A percentile compares a stretch with the other conserved stretches of the same genome.
phyloP scores from a whole-genome alignment of 768 basidiomycete species.

The Trametes meyenii region DNA sequence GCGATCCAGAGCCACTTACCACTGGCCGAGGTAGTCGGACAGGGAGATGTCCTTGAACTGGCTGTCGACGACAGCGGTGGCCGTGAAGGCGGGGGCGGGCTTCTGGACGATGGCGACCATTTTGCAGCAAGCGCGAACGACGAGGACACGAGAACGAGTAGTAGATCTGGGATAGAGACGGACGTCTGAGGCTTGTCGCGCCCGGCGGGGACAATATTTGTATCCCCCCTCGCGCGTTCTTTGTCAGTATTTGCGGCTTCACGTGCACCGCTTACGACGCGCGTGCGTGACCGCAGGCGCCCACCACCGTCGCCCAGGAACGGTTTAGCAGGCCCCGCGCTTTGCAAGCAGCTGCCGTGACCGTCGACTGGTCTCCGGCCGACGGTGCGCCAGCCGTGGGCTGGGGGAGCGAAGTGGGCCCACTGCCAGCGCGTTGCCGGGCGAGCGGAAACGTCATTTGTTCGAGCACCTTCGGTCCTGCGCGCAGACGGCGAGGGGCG shows the following conservation, averaged over 20 bases:
- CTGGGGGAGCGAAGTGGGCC: background rate
- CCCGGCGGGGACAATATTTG: constrained; percentile 15
- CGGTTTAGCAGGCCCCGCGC: background rate
- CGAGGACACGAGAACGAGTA: background rate
- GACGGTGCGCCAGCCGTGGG: background rate
- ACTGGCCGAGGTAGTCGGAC: constrained; percentile 76
- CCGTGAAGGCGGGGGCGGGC: constrained; percentile 81
- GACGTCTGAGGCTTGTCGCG: background rate
- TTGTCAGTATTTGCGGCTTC: constrained; percentile 27
- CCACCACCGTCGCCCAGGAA: constrained; percentile 6
- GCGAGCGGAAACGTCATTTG: background rate
- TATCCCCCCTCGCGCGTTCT: constrained; percentile 31
- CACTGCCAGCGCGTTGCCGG: too few species aligned
- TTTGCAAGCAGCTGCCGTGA: background rate
- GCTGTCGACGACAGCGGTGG: constrained; percentile 74
- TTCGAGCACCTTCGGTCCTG: constrained; percentile 10
- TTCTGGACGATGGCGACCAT: constrained; percentile 60
- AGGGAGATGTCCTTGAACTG: constrained; percentile 79
- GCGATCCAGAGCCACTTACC: constrained; percentile 49
- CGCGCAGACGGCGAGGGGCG: background rate
- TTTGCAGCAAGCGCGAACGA: background rate
- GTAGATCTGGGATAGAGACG: background rate
- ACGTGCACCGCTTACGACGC: constrained; percentile 25
- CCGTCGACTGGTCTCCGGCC: constrained; percentile 2
- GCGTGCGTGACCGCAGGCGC: constrained; percentile 15